Evolutionary conservation across 1,284 basidiomycete genomes (phyloP).

Genomic region (Amylostereum areolatum): DNA sequence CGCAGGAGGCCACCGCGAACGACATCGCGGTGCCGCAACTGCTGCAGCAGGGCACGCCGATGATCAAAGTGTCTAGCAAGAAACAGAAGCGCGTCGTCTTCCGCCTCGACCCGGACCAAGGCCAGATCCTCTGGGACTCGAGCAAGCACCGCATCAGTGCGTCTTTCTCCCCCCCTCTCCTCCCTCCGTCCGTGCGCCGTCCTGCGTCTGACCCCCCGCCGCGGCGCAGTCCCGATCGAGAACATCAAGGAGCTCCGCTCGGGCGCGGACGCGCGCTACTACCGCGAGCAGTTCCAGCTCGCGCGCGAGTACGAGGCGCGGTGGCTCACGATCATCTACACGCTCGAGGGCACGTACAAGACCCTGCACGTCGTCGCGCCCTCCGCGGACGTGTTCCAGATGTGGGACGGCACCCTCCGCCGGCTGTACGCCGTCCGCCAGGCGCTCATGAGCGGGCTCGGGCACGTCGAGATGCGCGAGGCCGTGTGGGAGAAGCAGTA

Average conservation of each 20-base stretch:
- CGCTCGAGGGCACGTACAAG: slow-evolving; percentile 80
- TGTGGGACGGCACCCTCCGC: slow-evolving; percentile 63
- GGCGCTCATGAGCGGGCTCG: slow-evolving; percentile 64
- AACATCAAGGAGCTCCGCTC: slow-evolving; percentile 89
- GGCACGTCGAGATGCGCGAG: slow-evolving; percentile 60
- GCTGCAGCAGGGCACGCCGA: slow-evolving; percentile 57
- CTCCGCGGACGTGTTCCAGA: slow-evolving; percentile 59
- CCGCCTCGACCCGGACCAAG: slow-evolving; percentile 72
- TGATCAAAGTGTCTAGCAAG: slow-evolving; percentile 88
- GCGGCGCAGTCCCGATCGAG: slow-evolving; percentile 74
- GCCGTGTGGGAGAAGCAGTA: slow-evolving; percentile 79
- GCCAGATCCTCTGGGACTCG: slow-evolving; percentile 82
- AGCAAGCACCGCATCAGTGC: slow-evolving; percentile 70
- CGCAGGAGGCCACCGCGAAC: slow-evolving; percentile 17
- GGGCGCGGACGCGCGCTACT: slow-evolving; percentile 70
- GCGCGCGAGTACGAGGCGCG: slow-evolving; percentile 53
- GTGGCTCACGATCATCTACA: slow-evolving; percentile 79
- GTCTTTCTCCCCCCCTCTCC: slow-evolving; percentile 24
- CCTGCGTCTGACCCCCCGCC: no score
- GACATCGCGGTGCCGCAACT: slow-evolving; percentile 43
- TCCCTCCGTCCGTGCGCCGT: no score
- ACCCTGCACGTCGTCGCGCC: slow-evolving; percentile 85
- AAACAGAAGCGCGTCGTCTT: slow-evolving; percentile 76
- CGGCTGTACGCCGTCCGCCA: slow-evolving; percentile 56
- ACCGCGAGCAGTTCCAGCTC: slow-evolving; percentile 73